Evolutionary conservation across 1,284 basidiomycete genomes (phyloP).

Genomic region (Moesziomyces sp.): DNA sequence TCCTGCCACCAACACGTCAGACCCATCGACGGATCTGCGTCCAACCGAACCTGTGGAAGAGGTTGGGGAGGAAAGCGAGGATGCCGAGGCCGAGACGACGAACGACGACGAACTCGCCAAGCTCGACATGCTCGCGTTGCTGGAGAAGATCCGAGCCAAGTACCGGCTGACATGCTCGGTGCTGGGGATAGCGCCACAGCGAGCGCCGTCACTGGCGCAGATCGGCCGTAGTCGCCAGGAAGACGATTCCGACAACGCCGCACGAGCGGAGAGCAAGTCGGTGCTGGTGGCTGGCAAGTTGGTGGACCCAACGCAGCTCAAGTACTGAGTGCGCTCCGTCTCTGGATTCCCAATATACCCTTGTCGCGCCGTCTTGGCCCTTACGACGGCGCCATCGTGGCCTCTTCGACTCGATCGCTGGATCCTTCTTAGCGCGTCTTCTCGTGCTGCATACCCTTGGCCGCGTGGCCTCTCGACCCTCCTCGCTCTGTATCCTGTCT

Average conservation of each 20-base stretch:
- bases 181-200: constrained; percentile 77
- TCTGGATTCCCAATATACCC: not conserved
- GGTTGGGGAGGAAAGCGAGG: constrained; percentile 61
- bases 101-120: constrained; percentile 53
- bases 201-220: constrained; percentile 9
- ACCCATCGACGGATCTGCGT: constrained; percentile 66
- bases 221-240: not conserved
- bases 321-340: constrained; percentile 16
- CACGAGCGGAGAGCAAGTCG: constrained; percentile 17
- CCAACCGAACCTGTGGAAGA: constrained; percentile 8
- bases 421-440: no score
- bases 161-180: constrained; percentile 86
- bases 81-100: constrained; percentile 8
- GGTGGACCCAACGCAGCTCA: constrained; percentile 48
- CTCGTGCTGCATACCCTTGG: no score
- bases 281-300: constrained; percentile 47
- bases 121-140: constrained; percentile 78
- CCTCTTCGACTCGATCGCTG: not conserved
- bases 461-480: no score
- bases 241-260: not conserved
- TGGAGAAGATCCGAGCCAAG: constrained; percentile 85
- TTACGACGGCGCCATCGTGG: no score
- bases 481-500: no score
- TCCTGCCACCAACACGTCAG: constrained; percentile 71
- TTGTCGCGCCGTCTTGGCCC: not conserved